phyloP scores from a whole-genome alignment of 176 grass and related monocot genomes.

The Phoenix roebelenii region DNA sequence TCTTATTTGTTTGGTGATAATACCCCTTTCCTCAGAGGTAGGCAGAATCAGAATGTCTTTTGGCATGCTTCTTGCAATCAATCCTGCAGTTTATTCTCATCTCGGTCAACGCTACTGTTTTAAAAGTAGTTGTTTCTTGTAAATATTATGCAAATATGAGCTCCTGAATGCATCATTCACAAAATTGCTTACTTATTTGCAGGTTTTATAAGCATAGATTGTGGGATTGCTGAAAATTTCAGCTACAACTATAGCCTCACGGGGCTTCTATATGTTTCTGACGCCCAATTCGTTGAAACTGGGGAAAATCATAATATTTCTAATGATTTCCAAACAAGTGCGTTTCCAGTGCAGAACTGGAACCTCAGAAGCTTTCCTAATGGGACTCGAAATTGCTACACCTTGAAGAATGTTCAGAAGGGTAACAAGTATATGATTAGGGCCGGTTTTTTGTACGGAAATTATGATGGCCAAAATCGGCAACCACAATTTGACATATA shows the following conservation, averaged over 20 bases:
- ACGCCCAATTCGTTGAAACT: constrained; percentile 35
- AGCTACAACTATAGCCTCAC: constrained; percentile 10
- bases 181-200: neutral
- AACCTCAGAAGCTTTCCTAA: constrained; percentile 30
- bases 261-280: constrained; percentile 34
- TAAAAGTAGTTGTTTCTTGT: too few relatives aligned
- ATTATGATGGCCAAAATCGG: constrained; percentile 36
- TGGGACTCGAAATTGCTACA: constrained; percentile 41
- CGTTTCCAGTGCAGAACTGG: neutral
- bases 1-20: too few relatives aligned
- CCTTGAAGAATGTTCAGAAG: constrained; percentile 23
- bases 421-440: constrained; percentile 47
- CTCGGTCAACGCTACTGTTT: too few relatives aligned
- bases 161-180: too few relatives aligned
- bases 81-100: too few relatives aligned
- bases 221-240: constrained; percentile 24
- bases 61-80: too few relatives aligned
- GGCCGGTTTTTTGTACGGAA: constrained; percentile 38
- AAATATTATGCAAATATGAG: too few relatives aligned
- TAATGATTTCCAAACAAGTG: constrained; percentile 3
- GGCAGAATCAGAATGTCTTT: too few relatives aligned
- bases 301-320: constrained; percentile 37
- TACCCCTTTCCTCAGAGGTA: too few relatives aligned
- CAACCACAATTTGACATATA: constrained; percentile 42
- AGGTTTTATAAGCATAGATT: constrained; percentile 74